Base-by-base conservation (phyloP, 176 grass and related monocot genomes). In the Phoenix roebelenii region DNA sequence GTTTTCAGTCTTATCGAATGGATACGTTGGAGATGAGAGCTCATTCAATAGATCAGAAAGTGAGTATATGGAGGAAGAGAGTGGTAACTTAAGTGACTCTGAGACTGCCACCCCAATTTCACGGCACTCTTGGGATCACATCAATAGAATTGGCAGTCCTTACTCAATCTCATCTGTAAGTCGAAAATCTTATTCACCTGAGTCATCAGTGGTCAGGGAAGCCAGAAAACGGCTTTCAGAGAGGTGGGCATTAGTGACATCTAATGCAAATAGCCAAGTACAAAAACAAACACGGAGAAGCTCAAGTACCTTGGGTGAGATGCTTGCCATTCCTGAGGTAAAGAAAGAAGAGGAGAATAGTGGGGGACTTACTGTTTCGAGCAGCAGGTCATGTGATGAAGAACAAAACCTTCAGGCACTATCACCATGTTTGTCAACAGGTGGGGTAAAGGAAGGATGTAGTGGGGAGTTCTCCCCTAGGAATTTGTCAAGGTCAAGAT, bases 151-250 rank as follows among this genome's bases (percentile, higher is more conserved):
- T 6, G 87, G 71, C 7, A 98, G 87, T 57, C 93, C 93, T 24
- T 73, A 71, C 55, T 92, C 84, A 24, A 76, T 78, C 23, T 85
- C 82, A 65, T 89, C 87, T 28, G 83, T 79, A 25, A 90, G 69
- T 29, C 82, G 75, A 58, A 53, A 76, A 62, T 80, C 86, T 57
- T 68, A 70, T 23, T 74, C 64, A 3, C 55, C 61, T 15, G 93
- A 89, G 64, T 82, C 87, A 0, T 85, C 81, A 4, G 84, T 98
- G 44, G 70, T 85, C 39, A 78, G 67, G 67, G 87, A 98, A 72
- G 93, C 87, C 4, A 98, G 85, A 72, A 98, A 85, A 30, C 65
- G 80, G 23, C 89, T 98, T 49, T 77, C 83, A 50, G 93, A 92
- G 56, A 92, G 93, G 64, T 98, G 71, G 87, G 78, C 88, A 52